Base-by-base conservation (phyloP, 2,329 filamentous ascomycete species). In the Claviceps maximensis region DNA sequence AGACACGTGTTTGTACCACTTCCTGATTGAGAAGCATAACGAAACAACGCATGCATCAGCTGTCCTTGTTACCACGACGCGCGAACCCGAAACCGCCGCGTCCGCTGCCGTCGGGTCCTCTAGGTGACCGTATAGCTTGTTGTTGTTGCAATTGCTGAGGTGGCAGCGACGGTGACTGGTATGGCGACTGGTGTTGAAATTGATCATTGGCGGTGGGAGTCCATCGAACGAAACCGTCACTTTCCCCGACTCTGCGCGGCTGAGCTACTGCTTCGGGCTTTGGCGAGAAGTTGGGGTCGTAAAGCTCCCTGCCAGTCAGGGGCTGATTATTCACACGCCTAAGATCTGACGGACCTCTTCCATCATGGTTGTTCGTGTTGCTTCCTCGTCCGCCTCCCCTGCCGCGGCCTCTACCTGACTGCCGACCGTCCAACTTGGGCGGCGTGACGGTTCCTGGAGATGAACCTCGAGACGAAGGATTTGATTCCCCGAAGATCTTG, bases 51-150 rank as follows among this genome's bases (percentile, higher is more conserved):
- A 17, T 60, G 17, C 12, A 63, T 65, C 67, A 70, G 61, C 63
- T 63, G 52, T 61, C 63, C 54, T 61, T 65, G 56, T 57, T 76
- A 57, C 85, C 84, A 61, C 87, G 77, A 57, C 73, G 74, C 47
- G 76, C 78, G 63, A 93, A 90, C 38, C 85, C 86, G 68, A 89
- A 89, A 0, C 88, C 88, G 53, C 84, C 86, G 62, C 85, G 78
- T 54, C 86, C 86, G 63, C 76, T 87, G 47, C 78, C 77, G 63
- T 94, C 87, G 10, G 90, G 90, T 10, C 89, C 89, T 61, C 80
- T 79, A 1, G 90, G 89, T 62, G 80, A 74, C 57, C 90, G 80
- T 55, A 89, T 78, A 17, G 87, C 79, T 58, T 84, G 80, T 50
- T 86, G 76, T 57, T 84, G 81, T 48, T 46, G 52, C 33, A 51